Evolutionary conservation across 169 alveolate genomes (phyloP), one percentile per base, ranked within the genome.

Genomic region (Babesia sp.): DNA sequence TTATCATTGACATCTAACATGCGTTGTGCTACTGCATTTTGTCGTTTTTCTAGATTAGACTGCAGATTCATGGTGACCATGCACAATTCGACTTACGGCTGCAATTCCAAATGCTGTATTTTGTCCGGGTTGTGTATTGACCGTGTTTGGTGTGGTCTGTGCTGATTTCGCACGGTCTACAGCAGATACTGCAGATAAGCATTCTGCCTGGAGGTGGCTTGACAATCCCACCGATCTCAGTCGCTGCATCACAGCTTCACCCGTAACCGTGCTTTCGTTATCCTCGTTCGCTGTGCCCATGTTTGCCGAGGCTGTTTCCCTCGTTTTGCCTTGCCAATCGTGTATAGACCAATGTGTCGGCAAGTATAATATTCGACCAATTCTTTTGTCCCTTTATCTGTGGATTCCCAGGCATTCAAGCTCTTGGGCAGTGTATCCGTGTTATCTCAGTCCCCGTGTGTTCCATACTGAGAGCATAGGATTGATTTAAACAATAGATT

Each of bases 1-100:
- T 39, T 36, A 60, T 80, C 88, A 46, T 54, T 34, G 24, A 80
- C 34, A 48, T 80, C 88, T 36, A 80, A 14, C 0, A 71, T 54
- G 20, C 57, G 2, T 6, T 56, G 50, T 34, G 61, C 60, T 24
- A 37, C 71, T n/a, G n/a, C 41, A 20, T 26, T 64, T 36, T 46
- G 51, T 4, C 7, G 14, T 24, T 28, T 44, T 29, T 55, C 71
- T 9, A 58, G 57, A 24, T 46, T 71, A 8, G 74, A 16, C 72
- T 63, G 39, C 12, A 26, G 18, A 46, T 24, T 16, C 18, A 9
- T 63, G 20, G 7, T 8, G 3, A 1, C 1, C 28, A 28, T 31
- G 12, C 33, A 22, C 31, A 6, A 16, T 11, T 4, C 1, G 24
- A 63, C 72, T 44, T 45, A 63, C 72, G 44, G 48, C 44, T 14